Evolutionary conservation across 192 early-diverging fungal genomes (phyloP).

Genomic region (Coemansia guatemalensis): DNA sequence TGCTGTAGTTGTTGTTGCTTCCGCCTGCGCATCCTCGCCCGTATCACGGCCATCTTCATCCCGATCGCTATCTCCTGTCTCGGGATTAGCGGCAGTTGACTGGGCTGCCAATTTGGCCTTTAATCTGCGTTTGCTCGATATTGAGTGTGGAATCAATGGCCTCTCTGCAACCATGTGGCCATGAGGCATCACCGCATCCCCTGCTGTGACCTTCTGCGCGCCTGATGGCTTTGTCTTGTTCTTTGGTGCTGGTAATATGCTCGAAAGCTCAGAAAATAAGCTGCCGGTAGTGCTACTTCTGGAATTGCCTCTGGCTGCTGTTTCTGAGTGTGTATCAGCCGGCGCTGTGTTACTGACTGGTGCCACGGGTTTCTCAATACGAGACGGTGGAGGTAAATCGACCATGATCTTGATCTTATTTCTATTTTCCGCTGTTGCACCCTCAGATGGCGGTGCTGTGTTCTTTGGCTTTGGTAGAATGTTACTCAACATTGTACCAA

Average conservation of each 20-base stretch:
- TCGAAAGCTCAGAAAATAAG: constrained; percentile 40
- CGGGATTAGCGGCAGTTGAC: neutral
- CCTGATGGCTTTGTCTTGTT: constrained; percentile 3
- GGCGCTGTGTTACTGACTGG: neutral
- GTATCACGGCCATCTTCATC: constrained; percentile 5
- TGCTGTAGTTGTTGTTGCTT: neutral
- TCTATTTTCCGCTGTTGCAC: neutral
- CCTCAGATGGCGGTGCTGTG: neutral
- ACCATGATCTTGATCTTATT: constrained; percentile 33
- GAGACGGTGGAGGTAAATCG: constrained; percentile 12
- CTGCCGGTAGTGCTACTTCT: constrained; percentile 4
- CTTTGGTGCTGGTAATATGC: constrained; percentile 47
- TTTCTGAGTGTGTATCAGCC: neutral
- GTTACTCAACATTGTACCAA: constrained; percentile 30
- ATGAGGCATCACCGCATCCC: neutral
- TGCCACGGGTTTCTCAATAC: neutral
- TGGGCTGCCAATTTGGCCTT: constrained; percentile 2
- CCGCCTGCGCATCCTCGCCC: neutral
- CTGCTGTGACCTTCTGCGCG: neutral
- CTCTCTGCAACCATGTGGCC: neutral
- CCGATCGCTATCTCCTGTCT: neutral
- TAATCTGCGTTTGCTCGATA: constrained; percentile 29
- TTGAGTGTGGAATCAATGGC: constrained; percentile 38
- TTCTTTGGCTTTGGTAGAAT: constrained; percentile 34
- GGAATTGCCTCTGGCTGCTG: neutral